Conservation (phyloP, 164 flowering plant genomes). For the Vitis riparia region DNA sequence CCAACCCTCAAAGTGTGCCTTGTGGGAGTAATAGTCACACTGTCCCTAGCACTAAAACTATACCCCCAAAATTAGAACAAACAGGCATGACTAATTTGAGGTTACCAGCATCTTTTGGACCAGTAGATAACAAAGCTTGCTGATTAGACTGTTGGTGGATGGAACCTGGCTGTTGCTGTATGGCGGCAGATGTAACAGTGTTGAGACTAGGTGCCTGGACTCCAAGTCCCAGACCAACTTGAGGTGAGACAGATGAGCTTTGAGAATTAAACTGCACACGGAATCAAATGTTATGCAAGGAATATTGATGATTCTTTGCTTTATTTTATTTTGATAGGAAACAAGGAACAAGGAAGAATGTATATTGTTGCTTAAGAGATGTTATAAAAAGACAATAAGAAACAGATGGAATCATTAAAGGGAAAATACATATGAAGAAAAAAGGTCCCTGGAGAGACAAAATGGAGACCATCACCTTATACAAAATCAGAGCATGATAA, state of each 20-base stretch:
- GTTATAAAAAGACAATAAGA: not conserved
- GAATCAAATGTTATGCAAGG: slow-evolving; percentile 3
- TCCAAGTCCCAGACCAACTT: slow-evolving; percentile 74
- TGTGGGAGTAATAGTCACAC: too few relatives aligned
- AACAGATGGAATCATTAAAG: not conserved
- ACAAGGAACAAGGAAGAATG: too few relatives aligned
- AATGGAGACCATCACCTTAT: not conserved
- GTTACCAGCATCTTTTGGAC: slow-evolving; percentile 65
- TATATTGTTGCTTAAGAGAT: not conserved
- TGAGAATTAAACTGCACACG: slow-evolving; percentile 74
- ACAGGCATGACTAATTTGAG: not conserved
- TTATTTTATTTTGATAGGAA: too few relatives aligned
- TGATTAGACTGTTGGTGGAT: slow-evolving; percentile 57
- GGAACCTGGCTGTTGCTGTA: slow-evolving; percentile 57
- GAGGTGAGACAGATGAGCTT: slow-evolving; percentile 59
- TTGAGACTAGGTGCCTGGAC: slow-evolving; percentile 56
- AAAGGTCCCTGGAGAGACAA: not conserved
- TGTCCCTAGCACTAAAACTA: too few relatives aligned
- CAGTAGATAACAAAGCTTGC: slow-evolving; percentile 40
- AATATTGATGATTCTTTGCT: not conserved
- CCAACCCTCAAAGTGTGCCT: too few relatives aligned
- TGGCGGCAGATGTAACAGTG: slow-evolving; percentile 44
- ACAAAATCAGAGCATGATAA: too few relatives aligned
- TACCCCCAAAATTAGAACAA: not conserved
- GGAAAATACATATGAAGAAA: too few relatives aligned